Evolutionary conservation across 306 rosid species (phyloP).

Genomic region (Trichosanthes cucumerina): DNA sequence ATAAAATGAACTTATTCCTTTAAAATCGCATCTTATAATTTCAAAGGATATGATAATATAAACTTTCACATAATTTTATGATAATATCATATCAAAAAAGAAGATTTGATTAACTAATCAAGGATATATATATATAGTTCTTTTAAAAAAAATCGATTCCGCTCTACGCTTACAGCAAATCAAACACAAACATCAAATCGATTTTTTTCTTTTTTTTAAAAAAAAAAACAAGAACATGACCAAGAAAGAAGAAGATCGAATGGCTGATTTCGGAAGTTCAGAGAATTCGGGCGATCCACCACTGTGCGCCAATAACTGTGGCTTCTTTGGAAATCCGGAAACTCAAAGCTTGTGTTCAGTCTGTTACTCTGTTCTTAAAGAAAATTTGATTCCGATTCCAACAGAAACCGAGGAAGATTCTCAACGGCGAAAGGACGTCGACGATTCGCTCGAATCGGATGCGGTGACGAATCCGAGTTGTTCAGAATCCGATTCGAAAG

Average conservation of each 20-base stretch:
- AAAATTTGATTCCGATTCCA: neutral
- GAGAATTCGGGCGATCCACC: neutral
- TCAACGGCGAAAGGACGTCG: neutral
- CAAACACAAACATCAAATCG: neutral
- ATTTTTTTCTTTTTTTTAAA: too few relatives aligned
- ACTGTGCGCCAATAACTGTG: slow-evolving; percentile 30
- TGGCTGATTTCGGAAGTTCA: neutral
- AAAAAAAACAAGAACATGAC: neutral
- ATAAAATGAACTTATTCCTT: too few relatives aligned
- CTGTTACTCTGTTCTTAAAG: slow-evolving; percentile 16
- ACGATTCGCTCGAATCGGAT: neutral
- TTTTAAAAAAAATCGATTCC: too few relatives aligned
- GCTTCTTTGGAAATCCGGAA: slow-evolving; percentile 21
- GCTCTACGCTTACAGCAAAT: too few relatives aligned
- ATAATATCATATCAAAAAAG: too few relatives aligned
- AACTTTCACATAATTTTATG: too few relatives aligned
- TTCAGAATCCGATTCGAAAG: neutral
- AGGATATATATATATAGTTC: too few relatives aligned
- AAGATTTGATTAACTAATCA: too few relatives aligned
- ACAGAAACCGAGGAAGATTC: neutral
- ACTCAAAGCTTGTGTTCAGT: slow-evolving; percentile 20
- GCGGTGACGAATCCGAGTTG: neutral
- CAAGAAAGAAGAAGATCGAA: neutral
- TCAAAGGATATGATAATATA: too few relatives aligned
- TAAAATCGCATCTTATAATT: too few relatives aligned